Base-by-base conservation (phyloP, 2,329 filamentous ascomycete species). In the Coniella lustricola region DNA sequence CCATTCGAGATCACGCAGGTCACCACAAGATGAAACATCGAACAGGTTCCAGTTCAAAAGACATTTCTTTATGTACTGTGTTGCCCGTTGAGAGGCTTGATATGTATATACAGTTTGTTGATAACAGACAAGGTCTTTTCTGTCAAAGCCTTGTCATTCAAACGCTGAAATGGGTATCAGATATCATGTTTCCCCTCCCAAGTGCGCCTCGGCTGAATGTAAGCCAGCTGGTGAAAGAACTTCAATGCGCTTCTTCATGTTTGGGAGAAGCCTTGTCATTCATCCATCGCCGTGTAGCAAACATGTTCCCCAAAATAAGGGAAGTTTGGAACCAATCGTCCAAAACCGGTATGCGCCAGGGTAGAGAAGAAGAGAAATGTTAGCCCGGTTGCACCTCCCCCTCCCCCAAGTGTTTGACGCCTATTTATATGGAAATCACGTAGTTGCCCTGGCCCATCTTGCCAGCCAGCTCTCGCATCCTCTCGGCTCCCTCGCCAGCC, bases 381-480 rank as follows among this genome's bases (percentile, higher is more conserved):
- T 39, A 51, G 49, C 12, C 7, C n/a, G 10, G n/a, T 17, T 4
- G 25, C 17, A 16, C 25, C n/a, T 10, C 38, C 29, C 38, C 21
- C 25, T n/a, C 10, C 38, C 29, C 38, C 21, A 41, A 41, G 29
- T 16, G 10, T 16, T 21, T 22, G 38, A 56, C 51, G 21, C 43
- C 55, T 54, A 5, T 29, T 70, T 69, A 89, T 60, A 88, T 72
- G 53, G 86, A 90, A 60, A 90, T 74, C 62, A 90, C 85, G 65
- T 88, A 87, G 60, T 87, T 86, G 64, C 82, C 82, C 59, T 77
- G 80, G 60, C 83, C 86, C 47, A 74, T 72, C 68, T 87, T 90
- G 62, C 88, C 88, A 51, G 88, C 89, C 51, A 98, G 78, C 67
- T 94, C 87, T 60, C 85, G 79, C 93, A 98, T 98, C 56, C 90